phyloP scores from a whole-genome alignment of 202 grass and related monocot species.

The Brachypodium distachyon region DNA sequence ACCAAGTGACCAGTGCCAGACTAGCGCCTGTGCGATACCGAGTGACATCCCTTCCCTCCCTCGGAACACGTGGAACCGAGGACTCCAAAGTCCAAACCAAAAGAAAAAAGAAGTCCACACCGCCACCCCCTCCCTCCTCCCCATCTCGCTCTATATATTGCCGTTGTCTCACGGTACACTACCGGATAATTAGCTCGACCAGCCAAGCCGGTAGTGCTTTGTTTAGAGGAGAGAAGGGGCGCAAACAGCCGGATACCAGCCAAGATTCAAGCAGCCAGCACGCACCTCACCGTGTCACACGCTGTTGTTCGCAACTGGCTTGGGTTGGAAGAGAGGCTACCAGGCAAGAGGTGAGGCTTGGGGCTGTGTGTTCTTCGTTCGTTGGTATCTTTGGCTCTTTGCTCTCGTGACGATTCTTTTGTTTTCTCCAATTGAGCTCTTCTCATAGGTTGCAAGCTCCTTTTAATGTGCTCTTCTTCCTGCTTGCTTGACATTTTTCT shows the following conservation, averaged over 20 bases:
- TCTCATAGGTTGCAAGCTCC: neutral
- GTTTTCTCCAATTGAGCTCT: neutral
- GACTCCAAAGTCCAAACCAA: neutral
- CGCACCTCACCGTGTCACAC: neutral
- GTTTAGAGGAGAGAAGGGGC: neutral
- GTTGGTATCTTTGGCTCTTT: neutral
- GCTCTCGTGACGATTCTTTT: neutral
- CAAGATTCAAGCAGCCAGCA: neutral
- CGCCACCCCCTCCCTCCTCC: neutral
- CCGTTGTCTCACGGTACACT: constrained; percentile 16
- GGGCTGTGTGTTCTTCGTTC: no score
- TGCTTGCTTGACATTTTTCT: neutral
- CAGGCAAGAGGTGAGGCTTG: neutral
- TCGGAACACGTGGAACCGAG: constrained; percentile 25
- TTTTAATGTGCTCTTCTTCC: neutral
- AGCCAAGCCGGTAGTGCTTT: neutral
- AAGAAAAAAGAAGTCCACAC: neutral
- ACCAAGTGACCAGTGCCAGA: neutral
- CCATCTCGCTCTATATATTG: constrained; percentile 14
- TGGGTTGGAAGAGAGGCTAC: neutral
- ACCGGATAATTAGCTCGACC: constrained; percentile 5
- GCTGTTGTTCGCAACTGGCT: neutral
- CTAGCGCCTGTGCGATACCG: neutral
- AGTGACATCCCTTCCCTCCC: constrained; percentile 5
- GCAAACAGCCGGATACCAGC: neutral